Base-by-base conservation (phyloP, 192 early-diverging fungal species). In the Coemansia sp. region DNA sequence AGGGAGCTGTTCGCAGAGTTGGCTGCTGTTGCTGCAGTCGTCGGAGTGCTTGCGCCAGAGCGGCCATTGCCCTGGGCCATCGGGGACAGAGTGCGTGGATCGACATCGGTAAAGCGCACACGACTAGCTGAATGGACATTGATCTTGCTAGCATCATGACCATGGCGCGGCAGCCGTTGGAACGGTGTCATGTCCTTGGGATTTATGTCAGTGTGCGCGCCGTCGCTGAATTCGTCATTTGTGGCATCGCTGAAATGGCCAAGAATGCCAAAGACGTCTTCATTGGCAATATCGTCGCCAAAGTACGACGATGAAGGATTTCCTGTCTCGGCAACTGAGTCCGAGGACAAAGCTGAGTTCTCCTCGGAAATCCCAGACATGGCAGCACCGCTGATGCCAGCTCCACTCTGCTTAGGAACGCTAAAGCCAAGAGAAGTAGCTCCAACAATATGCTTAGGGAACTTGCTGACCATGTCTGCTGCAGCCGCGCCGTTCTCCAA, bases 1-100 rank as follows among this genome's bases (percentile, higher is more conserved):
- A 83, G 71, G 41, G 80, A 83, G 80, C 80, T 83, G 54, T 83
- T 72, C 11, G 80, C 59, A 0, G 80, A 83, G 25, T 67, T 73
- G 55, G 56, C 61, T 17, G 68, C 32, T 22, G 25, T 54, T 54
- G 51, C 20, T 11, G 60, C 43, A 5, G 46, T 59, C 7, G 59
- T 45, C 3, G 57, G 57, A 41, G 57, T 59, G 32, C 14, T 11
- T 20, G 65, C 61, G n/a, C 56, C 57, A 41, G 62, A 19, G 65
- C 69, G 71, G 6, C 25, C 25, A 0, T 19, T 56, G 49, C 53
- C 69, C 9, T 64, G 79, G 49, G 61, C 50, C 37, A 73, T 44
- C 10, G 67, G 64, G 0, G 70, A 56, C 37, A 53, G 42, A 11
- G 61, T 11, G 19, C 61, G 74, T 1, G 32, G 38, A 16, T 49